Evolutionary conservation across 352 stramenopile genomes (phyloP), one percentile per base, ranked within the genome.

Genomic region (Thalassiosira livingstoniorum): DNA sequence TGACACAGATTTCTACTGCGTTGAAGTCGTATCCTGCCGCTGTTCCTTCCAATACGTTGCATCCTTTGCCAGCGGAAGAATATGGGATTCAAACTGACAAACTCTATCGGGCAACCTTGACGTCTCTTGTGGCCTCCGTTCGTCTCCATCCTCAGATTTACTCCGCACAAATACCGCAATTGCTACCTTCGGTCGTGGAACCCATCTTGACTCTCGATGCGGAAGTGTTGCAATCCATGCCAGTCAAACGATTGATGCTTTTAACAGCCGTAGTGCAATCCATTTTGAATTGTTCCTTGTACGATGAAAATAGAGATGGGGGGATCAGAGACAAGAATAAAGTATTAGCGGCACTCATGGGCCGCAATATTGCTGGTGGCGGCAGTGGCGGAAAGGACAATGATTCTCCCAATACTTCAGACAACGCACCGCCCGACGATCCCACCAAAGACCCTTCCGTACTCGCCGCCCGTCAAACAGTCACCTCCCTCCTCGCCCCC

Each of bases 201-300:
- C 31, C 57, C 4, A 77, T 82, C 18, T 15, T 82, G 5, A 61
- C 35, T 4, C 32, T 54, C 27, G 72, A 80, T 4, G 39, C 27
- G n/a, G 23, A 18, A n/a, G 55, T 63, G 25, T 43, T 76, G 18
- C 55, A 76, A 60, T 68, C 45, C 27, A 72, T 77, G 75, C 75
- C 75, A 25, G 55, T 82, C 23, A 82, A 82, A 35, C 65, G 75
- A 10, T 77, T 82, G 61, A 73, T 78, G 11, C 43, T 43, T 54
- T 72, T 71, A 62, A 82, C 75, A 4, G 42, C 29, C 2, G 53
- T 82, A 34, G 55, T 82, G 13, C 42, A 64, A 43, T 27, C 31
- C 0, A 32, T 68, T 34, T n/a, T 82, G 1, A 71, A 60, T 42
- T 78, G 66, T 64, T 10, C 3, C 5, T 27, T 61, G 37, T 82